A percentile compares a stretch with the other conserved stretches of the same genome.
These are phyloP conservation scores for Isatis lusitanica DNA, from an alignment of 441 rosid genomes.

Conservation along the genomic window DNA sequence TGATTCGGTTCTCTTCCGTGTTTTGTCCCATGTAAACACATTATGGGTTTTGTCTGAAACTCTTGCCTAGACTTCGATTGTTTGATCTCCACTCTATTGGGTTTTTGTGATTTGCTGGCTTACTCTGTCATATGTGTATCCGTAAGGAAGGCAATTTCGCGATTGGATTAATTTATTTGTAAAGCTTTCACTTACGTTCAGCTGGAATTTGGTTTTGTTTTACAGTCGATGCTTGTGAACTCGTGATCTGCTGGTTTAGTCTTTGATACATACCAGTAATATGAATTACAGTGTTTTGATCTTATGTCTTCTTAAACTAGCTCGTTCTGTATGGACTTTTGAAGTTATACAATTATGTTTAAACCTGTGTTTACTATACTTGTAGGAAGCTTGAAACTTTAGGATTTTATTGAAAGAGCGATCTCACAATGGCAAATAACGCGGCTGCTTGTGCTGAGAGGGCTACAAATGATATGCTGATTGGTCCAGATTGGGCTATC, in stretches of 20 bases:
- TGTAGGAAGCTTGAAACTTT: constrained; percentile 1
- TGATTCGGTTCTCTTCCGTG: not conserved
- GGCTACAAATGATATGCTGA: constrained; percentile 83
- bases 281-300: not conserved
- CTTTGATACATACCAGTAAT: constrained; percentile 13
- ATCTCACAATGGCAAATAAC: constrained; percentile 59
- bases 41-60: not conserved
- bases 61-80: not conserved
- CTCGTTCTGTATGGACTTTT: not conserved
- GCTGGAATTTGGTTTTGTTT: not conserved
- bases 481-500: constrained; percentile 97
- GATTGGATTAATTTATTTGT: not conserved
- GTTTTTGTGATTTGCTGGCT: no score
- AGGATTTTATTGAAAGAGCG: constrained; percentile 3
- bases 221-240: not conserved
- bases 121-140: no score
- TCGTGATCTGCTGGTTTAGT: constrained; percentile 23
- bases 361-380: not conserved
- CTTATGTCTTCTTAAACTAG: not conserved
- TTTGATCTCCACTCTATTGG: not conserved
- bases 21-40: no score
- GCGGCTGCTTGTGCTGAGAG: constrained; percentile 93
- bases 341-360: not conserved
- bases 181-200: not conserved
- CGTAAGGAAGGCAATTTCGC: not conserved